These are phyloP conservation scores for Gonapodya sp. DNA, from an alignment of 192 early-diverging fungal genomes.

Conservation along the genomic window DNA sequence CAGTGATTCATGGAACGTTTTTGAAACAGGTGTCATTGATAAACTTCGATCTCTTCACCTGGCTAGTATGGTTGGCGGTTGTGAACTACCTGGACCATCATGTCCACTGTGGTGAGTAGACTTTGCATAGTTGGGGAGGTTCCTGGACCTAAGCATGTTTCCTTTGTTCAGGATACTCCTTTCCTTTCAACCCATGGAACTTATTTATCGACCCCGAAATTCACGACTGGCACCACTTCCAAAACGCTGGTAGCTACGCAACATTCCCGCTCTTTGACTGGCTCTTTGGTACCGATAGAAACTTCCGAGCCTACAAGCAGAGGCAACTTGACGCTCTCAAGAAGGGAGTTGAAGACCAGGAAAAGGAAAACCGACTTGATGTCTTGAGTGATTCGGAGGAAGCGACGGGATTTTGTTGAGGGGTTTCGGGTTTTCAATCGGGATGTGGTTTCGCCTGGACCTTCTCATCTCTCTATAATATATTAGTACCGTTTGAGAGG, in stretches of 20 bases:
- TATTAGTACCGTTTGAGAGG: too few species aligned
- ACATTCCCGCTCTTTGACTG: neutral
- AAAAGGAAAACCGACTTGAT: neutral
- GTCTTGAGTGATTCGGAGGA: neutral
- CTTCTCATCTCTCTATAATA: too few species aligned
- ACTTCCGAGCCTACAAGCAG: neutral
- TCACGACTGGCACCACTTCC: neutral
- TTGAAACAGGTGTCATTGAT: neutral
- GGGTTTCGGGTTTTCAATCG: too few species aligned
- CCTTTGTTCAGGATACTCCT: neutral
- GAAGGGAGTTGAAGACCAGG: neutral
- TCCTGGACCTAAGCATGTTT: neutral
- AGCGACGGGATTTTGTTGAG: neutral
- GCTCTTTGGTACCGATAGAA: neutral
- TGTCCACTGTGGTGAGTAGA: conserved; percentile 4
- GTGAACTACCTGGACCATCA: conserved; percentile 8
- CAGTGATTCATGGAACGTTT: neutral
- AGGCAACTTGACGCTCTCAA: neutral
- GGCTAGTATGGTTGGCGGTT: neutral
- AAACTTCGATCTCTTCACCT: conserved; percentile 8
- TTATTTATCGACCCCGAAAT: neutral
- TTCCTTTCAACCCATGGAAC: conserved; percentile 5
- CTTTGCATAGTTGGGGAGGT: neutral
- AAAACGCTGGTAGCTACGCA: neutral
- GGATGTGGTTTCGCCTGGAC: too few species aligned